Evolutionary conservation across 1,284 basidiomycete species (phyloP).

Genomic region (Cryptococcus sp.): DNA sequence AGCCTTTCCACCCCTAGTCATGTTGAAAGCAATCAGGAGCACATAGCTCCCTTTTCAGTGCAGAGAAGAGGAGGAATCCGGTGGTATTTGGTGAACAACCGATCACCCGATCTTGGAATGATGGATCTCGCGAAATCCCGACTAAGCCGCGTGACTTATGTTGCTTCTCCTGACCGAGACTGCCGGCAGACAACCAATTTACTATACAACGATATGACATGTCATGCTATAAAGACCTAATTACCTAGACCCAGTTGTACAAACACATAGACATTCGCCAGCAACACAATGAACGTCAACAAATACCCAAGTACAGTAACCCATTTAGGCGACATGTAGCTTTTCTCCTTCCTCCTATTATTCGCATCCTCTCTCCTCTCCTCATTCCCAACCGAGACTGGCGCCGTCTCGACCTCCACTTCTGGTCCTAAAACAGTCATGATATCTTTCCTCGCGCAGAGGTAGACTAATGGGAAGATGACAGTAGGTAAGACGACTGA

Average conservation of each 20-base stretch:
- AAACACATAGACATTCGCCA: conserved; percentile 57
- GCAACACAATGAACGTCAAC: conserved; percentile 61
- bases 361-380: not conserved
- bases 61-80: no score
- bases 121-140: no score
- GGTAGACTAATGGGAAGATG: conserved; percentile 69
- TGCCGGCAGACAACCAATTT: no score
- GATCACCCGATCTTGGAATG: no score
- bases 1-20: no score
- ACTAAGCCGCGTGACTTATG: no score
- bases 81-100: no score
- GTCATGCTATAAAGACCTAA: not conserved
- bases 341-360: conserved; percentile 12
- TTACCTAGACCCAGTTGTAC: conserved; percentile 40
- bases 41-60: no score
- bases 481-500: conserved; percentile 86
- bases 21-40: no score
- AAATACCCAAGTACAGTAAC: conserved; percentile 56
- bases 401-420: conserved; percentile 6
- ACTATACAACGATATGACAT: no score
- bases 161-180: no score
- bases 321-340: conserved; percentile 60
- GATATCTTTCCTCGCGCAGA: conserved; percentile 64
- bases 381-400: not conserved
- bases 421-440: conserved; percentile 59